These are phyloP conservation scores for Phalaenopsis equestris DNA, from an alignment of 106 monocot species.

Conservation along the genomic window DNA sequence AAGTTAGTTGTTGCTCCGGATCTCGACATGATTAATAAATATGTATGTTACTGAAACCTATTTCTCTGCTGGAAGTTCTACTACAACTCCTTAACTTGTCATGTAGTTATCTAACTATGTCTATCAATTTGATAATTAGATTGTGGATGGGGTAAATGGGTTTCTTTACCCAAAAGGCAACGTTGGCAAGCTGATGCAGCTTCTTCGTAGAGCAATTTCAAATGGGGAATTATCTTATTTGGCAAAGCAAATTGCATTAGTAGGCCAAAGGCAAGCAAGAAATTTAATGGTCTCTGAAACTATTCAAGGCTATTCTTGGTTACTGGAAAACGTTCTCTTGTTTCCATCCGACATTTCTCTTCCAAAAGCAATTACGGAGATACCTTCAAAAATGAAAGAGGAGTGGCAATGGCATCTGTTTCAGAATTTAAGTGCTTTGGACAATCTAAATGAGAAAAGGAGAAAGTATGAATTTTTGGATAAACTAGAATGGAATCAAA, in stretches of 20 bases:
- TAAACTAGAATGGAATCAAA: constrained; percentile 49
- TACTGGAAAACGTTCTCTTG: constrained; percentile 67
- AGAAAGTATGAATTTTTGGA: constrained; percentile 33
- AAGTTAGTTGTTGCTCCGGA: constrained; percentile 85
- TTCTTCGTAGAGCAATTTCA: constrained; percentile 43
- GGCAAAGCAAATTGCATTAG: constrained; percentile 49
- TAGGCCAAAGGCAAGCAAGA: constrained; percentile 45
- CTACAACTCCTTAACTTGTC: constrained; percentile 1
- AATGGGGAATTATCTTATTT: constrained; percentile 44
- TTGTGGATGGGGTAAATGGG: constrained; percentile 64
- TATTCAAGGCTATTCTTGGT: constrained; percentile 59
- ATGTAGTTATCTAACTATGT: not conserved
- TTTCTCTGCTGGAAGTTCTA: not conserved
- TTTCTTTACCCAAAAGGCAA: constrained; percentile 71
- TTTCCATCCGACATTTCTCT: constrained; percentile 61
- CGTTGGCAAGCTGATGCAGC: constrained; percentile 34
- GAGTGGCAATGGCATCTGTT: constrained; percentile 82
- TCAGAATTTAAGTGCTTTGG: constrained; percentile 27
- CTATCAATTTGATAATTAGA: constrained; percentile 23
- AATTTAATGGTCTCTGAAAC: constrained; percentile 78
- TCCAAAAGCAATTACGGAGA: constrained; percentile 45
- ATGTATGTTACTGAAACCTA: constrained; percentile 49
- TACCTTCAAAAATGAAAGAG: constrained; percentile 44
- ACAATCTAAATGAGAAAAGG: constrained; percentile 16
- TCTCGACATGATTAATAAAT: constrained; percentile 62